A percentile compares a stretch with the other conserved stretches of the same genome.
Evolutionary conservation across 2,329 filamentous ascomycete genomes (phyloP).

Genomic region (Myriangium duriaei): DNA sequence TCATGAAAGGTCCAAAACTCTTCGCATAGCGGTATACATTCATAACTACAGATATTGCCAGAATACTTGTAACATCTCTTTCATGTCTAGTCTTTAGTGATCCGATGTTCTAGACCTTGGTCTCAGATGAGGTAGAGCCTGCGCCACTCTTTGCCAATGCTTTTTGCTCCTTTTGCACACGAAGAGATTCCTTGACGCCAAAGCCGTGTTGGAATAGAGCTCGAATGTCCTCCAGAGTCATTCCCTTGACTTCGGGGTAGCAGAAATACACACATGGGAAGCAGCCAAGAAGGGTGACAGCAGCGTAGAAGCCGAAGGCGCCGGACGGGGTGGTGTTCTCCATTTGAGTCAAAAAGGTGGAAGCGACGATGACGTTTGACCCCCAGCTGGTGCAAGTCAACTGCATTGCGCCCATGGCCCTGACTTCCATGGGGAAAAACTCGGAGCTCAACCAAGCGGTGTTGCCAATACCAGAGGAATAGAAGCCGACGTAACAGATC

Average conservation of each 20-base stretch:
- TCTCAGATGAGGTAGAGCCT: no score
- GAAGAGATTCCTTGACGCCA: conserved; percentile 32
- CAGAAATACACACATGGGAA: conserved; percentile 36
- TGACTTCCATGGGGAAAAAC: conserved; percentile 36
- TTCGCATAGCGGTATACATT: no score
- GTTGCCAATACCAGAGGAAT: conserved; percentile 34
- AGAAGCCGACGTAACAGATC: conserved; percentile 33
- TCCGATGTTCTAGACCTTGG: no score
- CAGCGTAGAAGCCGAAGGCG: conserved; percentile 41
- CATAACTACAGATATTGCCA: no score
- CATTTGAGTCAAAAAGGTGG: conserved; percentile 40
- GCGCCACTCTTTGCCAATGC: no score
- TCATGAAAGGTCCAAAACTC: no score
- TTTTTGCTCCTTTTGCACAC: no score
- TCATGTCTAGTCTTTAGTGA: no score
- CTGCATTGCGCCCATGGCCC: conserved; percentile 39
- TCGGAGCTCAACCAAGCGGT: conserved; percentile 38
- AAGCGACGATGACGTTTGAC: conserved; percentile 38
- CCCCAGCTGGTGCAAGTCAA: conserved; percentile 33
- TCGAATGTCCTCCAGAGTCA: conserved; percentile 42
- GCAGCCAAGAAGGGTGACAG: conserved; percentile 34
- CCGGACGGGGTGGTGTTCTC: conserved; percentile 38
- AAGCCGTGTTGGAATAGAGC: conserved; percentile 39
- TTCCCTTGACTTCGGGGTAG: conserved; percentile 44
- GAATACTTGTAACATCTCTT: no score